These are phyloP conservation scores for Colletotrichum godetiae DNA, from an alignment of 2,329 filamentous ascomycete species.

Conservation along the genomic window DNA sequence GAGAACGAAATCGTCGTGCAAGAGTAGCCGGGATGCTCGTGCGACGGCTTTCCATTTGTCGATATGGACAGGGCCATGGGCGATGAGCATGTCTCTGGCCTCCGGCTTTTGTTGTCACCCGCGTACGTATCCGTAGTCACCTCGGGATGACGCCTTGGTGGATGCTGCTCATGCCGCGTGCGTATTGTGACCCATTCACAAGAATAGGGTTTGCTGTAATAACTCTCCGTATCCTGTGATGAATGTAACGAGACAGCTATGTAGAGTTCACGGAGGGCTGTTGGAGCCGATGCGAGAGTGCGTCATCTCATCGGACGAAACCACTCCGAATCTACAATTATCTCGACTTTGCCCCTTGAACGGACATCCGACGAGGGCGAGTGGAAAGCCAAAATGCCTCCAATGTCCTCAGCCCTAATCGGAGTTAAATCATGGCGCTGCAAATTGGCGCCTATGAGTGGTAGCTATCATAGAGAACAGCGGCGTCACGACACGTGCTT, in stretches of 20 bases:
- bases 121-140: slow-evolving; percentile 9
- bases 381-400: not conserved
- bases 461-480: not conserved
- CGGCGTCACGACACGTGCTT: not conserved
- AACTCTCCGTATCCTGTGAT: not conserved
- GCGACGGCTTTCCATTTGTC: not conserved
- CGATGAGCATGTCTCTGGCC: not conserved
- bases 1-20: not conserved
- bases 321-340: not conserved
- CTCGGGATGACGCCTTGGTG: slow-evolving; percentile 18
- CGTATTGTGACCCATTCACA: no score
- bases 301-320: slow-evolving; percentile 12
- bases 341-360: not conserved
- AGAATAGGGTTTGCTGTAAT: not conserved
- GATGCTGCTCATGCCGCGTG: slow-evolving; percentile 8
- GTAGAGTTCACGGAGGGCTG: not conserved
- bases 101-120: not conserved
- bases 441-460: not conserved
- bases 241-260: not conserved
- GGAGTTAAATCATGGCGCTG: not conserved
- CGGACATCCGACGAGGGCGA: not conserved
- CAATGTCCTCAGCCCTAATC: not conserved
- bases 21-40: not conserved
- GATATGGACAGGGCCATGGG: not conserved
- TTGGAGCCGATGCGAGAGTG: not conserved